phyloP scores from a whole-genome alignment of 2,329 filamentous ascomycete genomes.

The Colletotrichum magnum region DNA sequence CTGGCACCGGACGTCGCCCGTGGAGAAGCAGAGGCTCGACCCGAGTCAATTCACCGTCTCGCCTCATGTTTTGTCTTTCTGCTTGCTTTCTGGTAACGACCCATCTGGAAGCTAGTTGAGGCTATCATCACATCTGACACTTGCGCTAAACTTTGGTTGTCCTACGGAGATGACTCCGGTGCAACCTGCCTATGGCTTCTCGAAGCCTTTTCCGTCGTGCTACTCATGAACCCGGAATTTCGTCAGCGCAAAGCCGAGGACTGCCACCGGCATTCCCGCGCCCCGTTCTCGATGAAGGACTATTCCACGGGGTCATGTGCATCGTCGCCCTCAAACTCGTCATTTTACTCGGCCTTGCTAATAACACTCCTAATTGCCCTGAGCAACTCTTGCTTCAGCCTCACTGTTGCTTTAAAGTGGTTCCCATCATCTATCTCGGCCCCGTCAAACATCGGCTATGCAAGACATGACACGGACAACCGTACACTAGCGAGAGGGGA shows the following conservation, averaged over 20 bases:
- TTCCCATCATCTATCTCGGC: slow-evolving; percentile 1
- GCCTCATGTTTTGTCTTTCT: slow-evolving; percentile 23
- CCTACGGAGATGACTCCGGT: neutral
- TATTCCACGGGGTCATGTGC: neutral
- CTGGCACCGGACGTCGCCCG: slow-evolving; percentile 6
- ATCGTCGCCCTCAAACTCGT: neutral
- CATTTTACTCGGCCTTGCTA: neutral
- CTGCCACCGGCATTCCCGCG: neutral
- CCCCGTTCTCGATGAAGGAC: neutral
- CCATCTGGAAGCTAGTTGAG: slow-evolving; percentile 15
- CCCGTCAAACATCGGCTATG: slow-evolving; percentile 19
- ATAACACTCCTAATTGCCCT: neutral
- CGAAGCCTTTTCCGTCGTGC: neutral
- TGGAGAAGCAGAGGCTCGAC: slow-evolving; percentile 1
- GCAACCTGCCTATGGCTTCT: neutral
- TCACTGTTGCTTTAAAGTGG: neutral
- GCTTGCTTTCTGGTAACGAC: slow-evolving; percentile 2
- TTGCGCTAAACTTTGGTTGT: neutral
- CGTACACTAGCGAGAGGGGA: neutral
- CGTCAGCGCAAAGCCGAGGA: too few relatives aligned
- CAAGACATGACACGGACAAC: slow-evolving; percentile 27
- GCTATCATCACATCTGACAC: slow-evolving; percentile 2
- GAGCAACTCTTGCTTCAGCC: slow-evolving; percentile 11
- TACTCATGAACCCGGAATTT: too few relatives aligned
- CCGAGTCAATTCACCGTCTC: slow-evolving; percentile 30